Base-by-base conservation (phyloP, 257 asterid species). In the Solanum paucissectum region DNA sequence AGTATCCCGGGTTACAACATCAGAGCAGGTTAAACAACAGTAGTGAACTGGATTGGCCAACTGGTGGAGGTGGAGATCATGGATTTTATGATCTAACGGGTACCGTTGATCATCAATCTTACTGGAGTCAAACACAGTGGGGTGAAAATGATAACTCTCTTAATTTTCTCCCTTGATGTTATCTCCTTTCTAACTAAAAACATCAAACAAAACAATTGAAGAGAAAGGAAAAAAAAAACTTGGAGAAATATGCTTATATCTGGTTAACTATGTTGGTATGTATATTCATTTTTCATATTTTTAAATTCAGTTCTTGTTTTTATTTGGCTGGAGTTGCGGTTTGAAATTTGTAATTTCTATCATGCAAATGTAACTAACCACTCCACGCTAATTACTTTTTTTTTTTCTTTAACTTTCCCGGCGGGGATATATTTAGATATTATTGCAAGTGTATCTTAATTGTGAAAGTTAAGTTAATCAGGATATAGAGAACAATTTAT, bases 71-170 rank as follows among this genome's bases (percentile, higher is more conserved):
- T 1, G 95, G 89, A 12, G 97, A 95, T 83, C 95, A 91, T 23
- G 95, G 93, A 18, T 74, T 96, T 88, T 94, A 91, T 92, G 98
- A 95, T 92, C 92, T 95, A 83, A 85, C 98, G 34, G 98, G 94
- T 42, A 88, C 88, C 44, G 93, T 93, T 33, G 98, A 95, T 92
- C 96, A 95, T 92, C 96, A 95, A 32, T 83, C 92, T 3, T 94
- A 94, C 93, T 96, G 98, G 99, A 91, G 87, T 87, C 96, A 93
- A 89, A 87, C 92, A 23, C 95, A 94, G 87, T 94, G 98, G 98
- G 88, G 90, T 76, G 94, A 93, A 88, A 90, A 88, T 42, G 95
- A 96, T 90, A 96, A 90, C 84, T 90, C 95, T 62, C 93, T 95
- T 34, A 89, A 90, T 91, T 93, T 91, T 90, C 95, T 92, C 10